phyloP scores from a whole-genome alignment of 306 rosid genomes.

The Prunus salicina region DNA sequence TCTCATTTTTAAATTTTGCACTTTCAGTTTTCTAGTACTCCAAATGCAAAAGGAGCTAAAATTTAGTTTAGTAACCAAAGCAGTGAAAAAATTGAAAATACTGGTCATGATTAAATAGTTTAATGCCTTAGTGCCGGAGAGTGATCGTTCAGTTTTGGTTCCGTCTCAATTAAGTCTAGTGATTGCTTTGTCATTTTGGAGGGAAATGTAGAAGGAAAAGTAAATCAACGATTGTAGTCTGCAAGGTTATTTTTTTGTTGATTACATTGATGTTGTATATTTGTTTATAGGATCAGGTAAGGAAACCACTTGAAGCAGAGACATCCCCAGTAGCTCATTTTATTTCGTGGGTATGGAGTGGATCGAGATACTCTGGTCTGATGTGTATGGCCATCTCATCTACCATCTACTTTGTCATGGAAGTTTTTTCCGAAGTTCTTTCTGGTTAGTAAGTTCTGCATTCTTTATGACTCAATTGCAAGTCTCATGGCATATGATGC shows the following conservation, averaged over 20 bases:
- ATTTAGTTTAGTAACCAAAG: not conserved
- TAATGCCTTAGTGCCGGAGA: not conserved
- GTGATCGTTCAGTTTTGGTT: not conserved
- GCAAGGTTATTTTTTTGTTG: not conserved
- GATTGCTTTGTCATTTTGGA: conserved; percentile 1
- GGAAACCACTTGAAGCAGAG: conserved; percentile 56
- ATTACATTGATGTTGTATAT: conserved; percentile 1
- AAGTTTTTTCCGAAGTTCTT: conserved; percentile 53
- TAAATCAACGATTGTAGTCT: not conserved
- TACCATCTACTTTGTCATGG: conserved; percentile 67
- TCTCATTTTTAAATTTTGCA: not conserved
- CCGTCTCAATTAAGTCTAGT: not conserved
- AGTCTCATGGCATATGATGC: not conserved
- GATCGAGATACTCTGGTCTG: conserved; percentile 81
- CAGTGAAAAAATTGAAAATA: not conserved
- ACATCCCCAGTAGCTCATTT: conserved; percentile 45
- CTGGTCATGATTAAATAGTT: not conserved
- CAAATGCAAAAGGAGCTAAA: not conserved
- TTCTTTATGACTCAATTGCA: not conserved
- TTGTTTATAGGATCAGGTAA: conserved; percentile 55
- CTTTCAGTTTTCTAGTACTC: not conserved
- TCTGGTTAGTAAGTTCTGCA: conserved; percentile 52
- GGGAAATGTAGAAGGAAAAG: not conserved
- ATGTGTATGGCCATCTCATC: conserved; percentile 77
- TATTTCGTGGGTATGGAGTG: conserved; percentile 75